A percentile compares a stretch with the other conserved stretches of the same genome.
These are phyloP conservation scores for Bromus sterilis DNA, from an alignment of 176 grass and related monocot genomes.

Conservation along the genomic window DNA sequence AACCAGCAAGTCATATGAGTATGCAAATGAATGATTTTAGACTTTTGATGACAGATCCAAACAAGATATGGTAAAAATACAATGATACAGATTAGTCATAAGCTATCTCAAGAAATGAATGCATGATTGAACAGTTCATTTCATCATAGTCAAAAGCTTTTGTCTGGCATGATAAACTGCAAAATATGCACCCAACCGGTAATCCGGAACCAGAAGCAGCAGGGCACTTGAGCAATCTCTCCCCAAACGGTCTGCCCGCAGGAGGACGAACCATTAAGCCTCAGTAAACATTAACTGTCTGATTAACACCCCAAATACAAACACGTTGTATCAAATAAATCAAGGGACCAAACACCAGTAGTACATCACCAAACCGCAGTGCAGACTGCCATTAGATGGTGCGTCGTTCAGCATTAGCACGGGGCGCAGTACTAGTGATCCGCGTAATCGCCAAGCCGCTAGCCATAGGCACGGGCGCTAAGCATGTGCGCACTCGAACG, in stretches of 20 bases:
- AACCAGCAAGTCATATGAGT: not conserved
- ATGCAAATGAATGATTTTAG: not conserved
- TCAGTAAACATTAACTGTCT: not conserved
- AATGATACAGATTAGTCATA: not conserved
- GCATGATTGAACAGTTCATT: not conserved
- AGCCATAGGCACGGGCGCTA: not conserved
- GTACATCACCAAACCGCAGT: too few species aligned
- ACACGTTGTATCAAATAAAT: not conserved
- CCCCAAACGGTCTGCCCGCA: not conserved
- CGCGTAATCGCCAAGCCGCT: not conserved
- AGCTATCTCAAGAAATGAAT: not conserved
- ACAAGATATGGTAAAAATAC: not conserved
- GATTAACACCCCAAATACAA: not conserved
- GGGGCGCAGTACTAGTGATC: not conserved
- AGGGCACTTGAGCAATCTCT: not conserved
- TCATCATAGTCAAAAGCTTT: not conserved
- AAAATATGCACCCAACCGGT: not conserved
- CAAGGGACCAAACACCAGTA: not conserved
- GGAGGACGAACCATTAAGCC: not conserved
- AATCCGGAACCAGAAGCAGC: not conserved
- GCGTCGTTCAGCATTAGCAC: too few species aligned
- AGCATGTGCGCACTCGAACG: not conserved
- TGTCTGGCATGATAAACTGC: not conserved
- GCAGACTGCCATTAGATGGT: too few species aligned
- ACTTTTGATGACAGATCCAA: not conserved